Percentiles rank a stretch among this genome's conserved stretches.
These are phyloP conservation scores for Cairneyella variabilis DNA, from an alignment of 495 filamentous ascomycete species.

Conservation along the genomic window DNA sequence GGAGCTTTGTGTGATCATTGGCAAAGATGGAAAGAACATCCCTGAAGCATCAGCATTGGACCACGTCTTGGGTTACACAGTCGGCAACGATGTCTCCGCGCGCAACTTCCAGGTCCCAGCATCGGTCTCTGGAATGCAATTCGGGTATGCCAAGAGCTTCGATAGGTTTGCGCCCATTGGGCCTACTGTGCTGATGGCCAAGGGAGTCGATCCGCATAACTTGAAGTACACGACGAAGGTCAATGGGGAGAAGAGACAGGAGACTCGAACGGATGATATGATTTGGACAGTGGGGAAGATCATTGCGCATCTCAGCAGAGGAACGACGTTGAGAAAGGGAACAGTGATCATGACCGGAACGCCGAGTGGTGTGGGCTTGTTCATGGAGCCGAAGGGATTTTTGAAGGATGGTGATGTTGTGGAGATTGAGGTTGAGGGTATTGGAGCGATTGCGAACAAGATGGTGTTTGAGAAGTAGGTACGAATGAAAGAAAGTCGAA, in stretches of 20 bases:
- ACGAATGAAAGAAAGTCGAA: too few relatives aligned
- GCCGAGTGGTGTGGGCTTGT: constrained; percentile 36
- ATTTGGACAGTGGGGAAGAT: constrained; percentile 7
- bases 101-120: constrained; percentile 12
- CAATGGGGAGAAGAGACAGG: constrained; percentile 13
- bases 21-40: constrained; percentile 14
- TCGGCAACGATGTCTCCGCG: constrained; percentile 23
- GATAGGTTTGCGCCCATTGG: constrained; percentile 16
- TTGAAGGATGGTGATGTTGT: constrained; percentile 39
- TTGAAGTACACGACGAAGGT: constrained; percentile 7
- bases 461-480: constrained; percentile 30
- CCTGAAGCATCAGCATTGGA: constrained; percentile 5
- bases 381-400: constrained; percentile 27
- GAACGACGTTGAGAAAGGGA: constrained; percentile 32
- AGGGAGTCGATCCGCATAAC: constrained; percentile 9
- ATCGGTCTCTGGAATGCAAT: constrained; percentile 10
- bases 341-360: constrained; percentile 40
- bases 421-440: constrained; percentile 29
- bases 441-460: constrained; percentile 32
- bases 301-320: constrained; percentile 7
- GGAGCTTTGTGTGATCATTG: constrained; percentile 20
- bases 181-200: neutral
- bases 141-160: constrained; percentile 11
- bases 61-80: constrained; percentile 22
- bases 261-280: constrained; percentile 16